Evolutionary conservation across 306 rosid genomes (phyloP).

Genomic region (Cotoneaster glaucophyllus): DNA sequence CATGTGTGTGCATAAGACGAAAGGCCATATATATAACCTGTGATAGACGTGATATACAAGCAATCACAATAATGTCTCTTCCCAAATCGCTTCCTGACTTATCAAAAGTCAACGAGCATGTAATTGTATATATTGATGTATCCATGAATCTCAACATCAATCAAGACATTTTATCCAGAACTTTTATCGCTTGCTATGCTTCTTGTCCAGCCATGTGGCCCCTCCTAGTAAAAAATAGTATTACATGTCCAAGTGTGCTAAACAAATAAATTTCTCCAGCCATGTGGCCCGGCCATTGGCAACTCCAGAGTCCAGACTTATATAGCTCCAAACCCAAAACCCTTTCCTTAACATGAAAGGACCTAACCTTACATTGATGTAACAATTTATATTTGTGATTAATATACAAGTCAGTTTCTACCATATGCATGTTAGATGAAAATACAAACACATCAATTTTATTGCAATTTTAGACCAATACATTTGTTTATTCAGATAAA

Average conservation of each 20-base stretch:
- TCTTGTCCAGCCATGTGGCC: too few relatives aligned
- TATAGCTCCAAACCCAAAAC: neutral
- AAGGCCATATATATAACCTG: neutral
- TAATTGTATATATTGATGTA: too few relatives aligned
- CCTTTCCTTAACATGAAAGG: neutral
- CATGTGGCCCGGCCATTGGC: neutral
- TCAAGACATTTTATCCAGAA: too few relatives aligned
- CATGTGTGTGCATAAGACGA: too few relatives aligned
- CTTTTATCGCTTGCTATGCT: too few relatives aligned
- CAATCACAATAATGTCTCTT: too few relatives aligned
- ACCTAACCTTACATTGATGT: neutral
- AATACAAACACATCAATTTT: neutral
- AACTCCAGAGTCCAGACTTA: neutral
- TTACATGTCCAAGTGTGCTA: neutral
- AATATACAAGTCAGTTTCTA: neutral
- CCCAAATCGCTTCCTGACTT: too few relatives aligned
- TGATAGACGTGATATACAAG: too few relatives aligned
- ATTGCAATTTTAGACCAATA: neutral
- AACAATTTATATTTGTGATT: neutral
- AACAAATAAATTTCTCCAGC: neutral
- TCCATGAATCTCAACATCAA: too few relatives aligned
- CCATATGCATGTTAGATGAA: neutral
- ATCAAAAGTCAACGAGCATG: too few relatives aligned
- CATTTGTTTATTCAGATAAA: neutral
- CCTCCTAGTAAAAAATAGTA: neutral